These are phyloP conservation scores for Mycena indigotica DNA, from an alignment of 768 basidiomycete species.

Conservation along the genomic window DNA sequence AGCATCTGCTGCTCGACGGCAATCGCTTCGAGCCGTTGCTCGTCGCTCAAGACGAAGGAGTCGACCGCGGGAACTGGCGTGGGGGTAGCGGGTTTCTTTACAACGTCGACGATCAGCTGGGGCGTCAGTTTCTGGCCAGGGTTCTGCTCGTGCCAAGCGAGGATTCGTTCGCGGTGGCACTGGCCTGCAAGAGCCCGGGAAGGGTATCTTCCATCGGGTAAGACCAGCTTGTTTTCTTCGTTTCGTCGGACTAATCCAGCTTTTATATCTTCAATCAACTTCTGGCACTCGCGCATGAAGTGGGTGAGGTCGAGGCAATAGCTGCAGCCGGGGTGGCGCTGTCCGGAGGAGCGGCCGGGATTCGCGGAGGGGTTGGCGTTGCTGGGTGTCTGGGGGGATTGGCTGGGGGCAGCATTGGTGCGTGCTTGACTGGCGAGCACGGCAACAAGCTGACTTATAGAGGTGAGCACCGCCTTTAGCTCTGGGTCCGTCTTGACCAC, in stretches of 20 bases:
- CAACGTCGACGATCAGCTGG: constrained; percentile 5
- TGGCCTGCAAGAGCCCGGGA: not conserved
- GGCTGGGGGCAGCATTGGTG: not conserved
- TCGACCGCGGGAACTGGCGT: too few relatives aligned
- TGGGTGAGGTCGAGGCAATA: constrained; percentile 42
- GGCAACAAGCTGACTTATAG: not conserved
- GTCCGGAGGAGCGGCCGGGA: not conserved
- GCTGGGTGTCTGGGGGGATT: not conserved
- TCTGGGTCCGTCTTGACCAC: not conserved
- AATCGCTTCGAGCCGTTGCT: not conserved
- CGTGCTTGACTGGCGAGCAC: not conserved
- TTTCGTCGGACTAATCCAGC: not conserved
- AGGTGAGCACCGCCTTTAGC: not conserved
- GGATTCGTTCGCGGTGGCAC: not conserved
- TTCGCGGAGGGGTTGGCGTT: too few relatives aligned
- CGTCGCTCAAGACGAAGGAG: too few relatives aligned
- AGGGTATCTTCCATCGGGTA: constrained; percentile 1
- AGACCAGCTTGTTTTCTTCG: not conserved
- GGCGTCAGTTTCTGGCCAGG: not conserved
- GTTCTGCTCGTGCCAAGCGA: constrained; percentile 6
- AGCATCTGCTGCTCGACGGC: not conserved
- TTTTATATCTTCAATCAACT: not conserved
- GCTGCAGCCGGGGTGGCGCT: constrained; percentile 22
- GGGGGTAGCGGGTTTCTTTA: too few relatives aligned
- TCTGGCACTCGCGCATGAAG: constrained; percentile 41